Base-by-base conservation (phyloP, 257 asterid species). In the Solanum pennellii region DNA sequence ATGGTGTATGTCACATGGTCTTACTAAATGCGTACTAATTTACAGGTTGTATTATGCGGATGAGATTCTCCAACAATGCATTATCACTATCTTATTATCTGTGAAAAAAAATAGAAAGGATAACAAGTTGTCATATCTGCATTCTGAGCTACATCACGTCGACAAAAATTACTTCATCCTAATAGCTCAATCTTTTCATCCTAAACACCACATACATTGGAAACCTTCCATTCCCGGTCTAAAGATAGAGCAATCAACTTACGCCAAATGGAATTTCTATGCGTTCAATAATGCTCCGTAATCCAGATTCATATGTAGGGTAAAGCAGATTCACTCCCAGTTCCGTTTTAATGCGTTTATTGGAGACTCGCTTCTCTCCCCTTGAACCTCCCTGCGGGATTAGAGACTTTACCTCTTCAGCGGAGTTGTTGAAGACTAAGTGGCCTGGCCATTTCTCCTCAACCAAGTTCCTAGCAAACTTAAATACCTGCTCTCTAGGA, bases 301-400 rank as follows among this genome's bases (percentile, higher is more conserved):
- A 82, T 89, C 99, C 99, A 85, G 98, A 92, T 56, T 83, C 91
- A 90, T 93, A 97, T 73, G 91, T 89, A 52, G 98, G 96, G 92
- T 95, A 92, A 86, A 92, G 65, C 89, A 95, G 90, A 79, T 90
- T 85, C 86, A 95, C 95, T 27, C 95, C 96, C 42, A 97, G 88
- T 89, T 94, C 98, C 21, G 87, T 56, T 92, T 94, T 94, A 93
- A 97, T 89, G 25, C 95, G 96, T 84, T 89, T 88, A 92, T 97
- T 97, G 9, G 94, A 92, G n/a, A 97, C 99, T 86, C 98, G 95
- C 85, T 97, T 97, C 87, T 92, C 98, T 84, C 92, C 95, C 49
- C 76, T 88, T 5, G 90, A 65, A 44, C 74, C 89, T 86, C 82
- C 90, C 84, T 74, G 89, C 4, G 14, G 35, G 75, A 59, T 45